phyloP scores from a whole-genome alignment of 352 stramenopile species.

The Globisporangium paddicum region DNA sequence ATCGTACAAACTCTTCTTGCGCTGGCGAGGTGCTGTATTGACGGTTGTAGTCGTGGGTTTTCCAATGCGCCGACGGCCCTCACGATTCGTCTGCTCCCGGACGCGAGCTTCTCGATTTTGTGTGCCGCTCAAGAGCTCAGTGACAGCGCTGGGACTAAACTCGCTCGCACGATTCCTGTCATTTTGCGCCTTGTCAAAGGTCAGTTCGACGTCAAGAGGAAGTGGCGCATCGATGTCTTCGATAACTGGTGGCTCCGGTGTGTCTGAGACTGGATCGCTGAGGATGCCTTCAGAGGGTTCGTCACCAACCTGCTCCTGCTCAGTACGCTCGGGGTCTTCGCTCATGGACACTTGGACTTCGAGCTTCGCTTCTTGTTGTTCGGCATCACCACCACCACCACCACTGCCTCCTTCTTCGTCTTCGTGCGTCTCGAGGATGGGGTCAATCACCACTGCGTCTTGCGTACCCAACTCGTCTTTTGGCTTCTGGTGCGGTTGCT shows the following conservation, averaged over 20 bases:
- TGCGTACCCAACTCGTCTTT: neutral
- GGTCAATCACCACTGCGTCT: too few species aligned
- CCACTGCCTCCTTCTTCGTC: neutral
- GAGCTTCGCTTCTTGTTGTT: constrained; percentile 7
- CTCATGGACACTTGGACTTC: neutral
- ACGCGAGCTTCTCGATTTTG: neutral
- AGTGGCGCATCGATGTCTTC: too few species aligned
- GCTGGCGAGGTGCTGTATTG: neutral
- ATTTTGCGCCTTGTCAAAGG: neutral
- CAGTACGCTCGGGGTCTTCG: neutral
- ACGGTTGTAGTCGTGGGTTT: neutral
- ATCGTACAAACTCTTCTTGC: constrained; percentile 35
- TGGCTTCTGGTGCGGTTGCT: neutral
- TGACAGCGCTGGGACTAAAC: neutral
- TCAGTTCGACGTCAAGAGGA: neutral
- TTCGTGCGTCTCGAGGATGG: constrained; percentile 6
- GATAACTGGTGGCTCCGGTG: neutral
- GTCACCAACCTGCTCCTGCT: neutral
- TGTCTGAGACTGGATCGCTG: neutral
- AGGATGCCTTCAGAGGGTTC: neutral
- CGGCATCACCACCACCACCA: neutral
- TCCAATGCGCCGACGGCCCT: neutral
- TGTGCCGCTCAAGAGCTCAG: neutral
- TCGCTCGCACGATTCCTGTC: neutral
- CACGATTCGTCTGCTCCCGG: neutral